Evolutionary conservation across 345 rosid genomes (phyloP).

Genomic region (Eucalyptus melliodora): DNA sequence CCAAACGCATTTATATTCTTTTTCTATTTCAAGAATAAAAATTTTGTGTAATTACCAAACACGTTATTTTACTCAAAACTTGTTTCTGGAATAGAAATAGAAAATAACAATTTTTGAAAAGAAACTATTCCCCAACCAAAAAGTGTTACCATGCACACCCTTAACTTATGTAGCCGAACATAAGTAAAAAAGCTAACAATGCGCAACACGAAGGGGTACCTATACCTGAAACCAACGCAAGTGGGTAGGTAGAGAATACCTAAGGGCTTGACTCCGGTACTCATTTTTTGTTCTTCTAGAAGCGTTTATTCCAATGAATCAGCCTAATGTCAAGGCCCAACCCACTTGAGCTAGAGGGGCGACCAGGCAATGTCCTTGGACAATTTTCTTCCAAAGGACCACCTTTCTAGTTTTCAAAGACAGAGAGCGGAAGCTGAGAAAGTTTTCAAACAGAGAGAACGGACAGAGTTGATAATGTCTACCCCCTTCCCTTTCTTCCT

Average conservation of each 20-base stretch:
- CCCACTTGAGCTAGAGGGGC: neutral
- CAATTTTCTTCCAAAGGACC: neutral
- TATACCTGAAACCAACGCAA: neutral
- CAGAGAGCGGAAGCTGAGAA: too few relatives aligned
- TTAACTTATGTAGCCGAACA: neutral
- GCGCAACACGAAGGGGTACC: neutral
- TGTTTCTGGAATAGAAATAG: accelerated
- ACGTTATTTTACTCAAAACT: too few relatives aligned
- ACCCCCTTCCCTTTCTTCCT: neutral
- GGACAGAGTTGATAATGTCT: neutral
- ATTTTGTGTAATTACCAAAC: too few relatives aligned
- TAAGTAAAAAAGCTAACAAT: neutral
- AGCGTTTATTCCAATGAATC: neutral
- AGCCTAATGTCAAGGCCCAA: neutral
- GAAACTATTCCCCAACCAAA: too few relatives aligned
- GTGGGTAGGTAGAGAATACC: neutral
- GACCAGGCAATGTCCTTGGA: neutral
- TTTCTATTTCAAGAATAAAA: too few relatives aligned
- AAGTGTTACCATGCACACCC: too few relatives aligned
- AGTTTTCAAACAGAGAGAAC: neutral
- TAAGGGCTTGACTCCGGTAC: neutral
- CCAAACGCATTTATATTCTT: too few relatives aligned
- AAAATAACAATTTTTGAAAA: too few relatives aligned
- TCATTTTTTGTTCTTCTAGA: neutral
- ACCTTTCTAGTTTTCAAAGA: neutral